Evolutionary conservation across 2,329 filamentous ascomycete species (phyloP).

Genomic region (Shiraia bambusicola): DNA sequence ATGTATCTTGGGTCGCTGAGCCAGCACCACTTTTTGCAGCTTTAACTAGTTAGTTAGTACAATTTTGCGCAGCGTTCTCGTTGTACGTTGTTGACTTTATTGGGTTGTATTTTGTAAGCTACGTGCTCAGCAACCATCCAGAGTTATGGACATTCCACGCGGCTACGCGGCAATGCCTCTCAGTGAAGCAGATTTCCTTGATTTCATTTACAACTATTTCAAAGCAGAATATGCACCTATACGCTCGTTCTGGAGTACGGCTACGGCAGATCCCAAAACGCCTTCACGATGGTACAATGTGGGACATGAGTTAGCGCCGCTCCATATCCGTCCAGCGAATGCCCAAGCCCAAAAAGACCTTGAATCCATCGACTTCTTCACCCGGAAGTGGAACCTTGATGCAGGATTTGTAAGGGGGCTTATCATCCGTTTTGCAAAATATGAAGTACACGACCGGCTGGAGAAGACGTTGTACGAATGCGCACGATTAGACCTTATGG

Average conservation of each 20-base stretch:
- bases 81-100: neutral
- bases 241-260: slow-evolving; percentile 40
- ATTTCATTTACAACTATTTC: slow-evolving; percentile 42
- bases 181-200: slow-evolving; percentile 36
- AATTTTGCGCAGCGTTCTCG: neutral
- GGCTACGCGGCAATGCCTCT: slow-evolving; percentile 35
- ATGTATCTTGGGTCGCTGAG: slow-evolving; percentile 2
- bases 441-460: slow-evolving; percentile 38
- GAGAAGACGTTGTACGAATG: slow-evolving; percentile 42
- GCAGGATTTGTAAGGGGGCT: slow-evolving; percentile 35
- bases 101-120: slow-evolving; percentile 6
- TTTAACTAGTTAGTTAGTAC: no score
- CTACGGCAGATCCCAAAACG: slow-evolving; percentile 35
- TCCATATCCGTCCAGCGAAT: slow-evolving; percentile 34
- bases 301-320: slow-evolving; percentile 38
- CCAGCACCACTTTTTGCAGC: neutral
- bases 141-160: slow-evolving; percentile 36
- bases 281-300: slow-evolving; percentile 35
- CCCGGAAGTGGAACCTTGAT: slow-evolving; percentile 35
- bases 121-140: neutral
- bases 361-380: slow-evolving; percentile 37
- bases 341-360: slow-evolving; percentile 42
- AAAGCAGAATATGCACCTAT: slow-evolving; percentile 44
- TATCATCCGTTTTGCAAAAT: slow-evolving; percentile 38
- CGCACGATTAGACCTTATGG: slow-evolving; percentile 38